Evolutionary conservation across 2,329 filamentous ascomycete genomes (phyloP).

Genomic region (Aureobasidium pullulans): DNA sequence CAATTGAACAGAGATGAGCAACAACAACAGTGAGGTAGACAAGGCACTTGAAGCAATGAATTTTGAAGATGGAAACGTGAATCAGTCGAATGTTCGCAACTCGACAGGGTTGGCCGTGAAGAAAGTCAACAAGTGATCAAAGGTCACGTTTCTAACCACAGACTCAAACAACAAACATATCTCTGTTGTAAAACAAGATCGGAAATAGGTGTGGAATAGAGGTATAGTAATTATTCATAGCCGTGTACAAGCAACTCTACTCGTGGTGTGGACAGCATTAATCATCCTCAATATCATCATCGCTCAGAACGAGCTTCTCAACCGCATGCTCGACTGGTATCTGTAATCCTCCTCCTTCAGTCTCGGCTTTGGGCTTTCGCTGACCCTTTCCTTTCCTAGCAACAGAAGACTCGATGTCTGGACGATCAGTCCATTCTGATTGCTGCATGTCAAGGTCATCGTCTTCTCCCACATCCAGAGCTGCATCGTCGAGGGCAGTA

Average conservation of each 20-base stretch:
- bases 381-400: neutral
- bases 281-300: constrained; percentile 42
- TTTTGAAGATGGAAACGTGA: too few species aligned
- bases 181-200: too few species aligned
- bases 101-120: too few species aligned
- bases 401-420: neutral
- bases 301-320: constrained; percentile 35
- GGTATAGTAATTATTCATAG: neutral
- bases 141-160: too few species aligned
- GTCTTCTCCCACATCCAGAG: constrained; percentile 22
- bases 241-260: neutral
- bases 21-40: too few species aligned
- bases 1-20: too few species aligned
- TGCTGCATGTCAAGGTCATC: constrained; percentile 21
- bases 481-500: constrained; percentile 15
- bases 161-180: too few species aligned
- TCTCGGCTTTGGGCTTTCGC: neutral
- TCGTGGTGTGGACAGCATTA: neutral
- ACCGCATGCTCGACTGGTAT: constrained; percentile 24
- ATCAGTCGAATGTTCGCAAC: too few species aligned
- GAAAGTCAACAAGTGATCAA: too few species aligned
- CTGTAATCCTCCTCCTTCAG: constrained; percentile 19
- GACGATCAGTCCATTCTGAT: constrained; percentile 3
- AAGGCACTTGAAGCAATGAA: too few species aligned
- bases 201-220: too few species aligned